Percentiles rank a stretch among this genome's conserved stretches.
phyloP scores from a whole-genome alignment of 164 flowering plant species.

The Protea cynaroides region DNA sequence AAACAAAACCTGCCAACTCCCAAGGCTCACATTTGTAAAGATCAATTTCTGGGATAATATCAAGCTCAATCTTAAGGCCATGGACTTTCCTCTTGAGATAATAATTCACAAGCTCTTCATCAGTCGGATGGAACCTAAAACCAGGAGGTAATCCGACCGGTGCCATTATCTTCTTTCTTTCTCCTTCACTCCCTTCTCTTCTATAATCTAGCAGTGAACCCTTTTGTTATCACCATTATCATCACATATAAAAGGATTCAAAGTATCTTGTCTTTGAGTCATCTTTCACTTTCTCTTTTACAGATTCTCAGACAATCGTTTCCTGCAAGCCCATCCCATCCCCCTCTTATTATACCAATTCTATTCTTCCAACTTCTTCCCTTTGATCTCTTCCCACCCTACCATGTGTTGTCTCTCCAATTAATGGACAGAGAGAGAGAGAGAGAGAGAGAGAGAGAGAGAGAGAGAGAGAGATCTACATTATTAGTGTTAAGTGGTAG shows the following conservation, averaged over 20 bases:
- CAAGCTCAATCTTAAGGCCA: constrained; percentile 78
- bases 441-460: too few relatives aligned
- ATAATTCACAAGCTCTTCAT: constrained; percentile 86
- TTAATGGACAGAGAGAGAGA: too few relatives aligned
- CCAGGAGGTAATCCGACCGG: constrained; percentile 89
- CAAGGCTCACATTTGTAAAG: constrained; percentile 96
- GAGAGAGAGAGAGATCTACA: too few relatives aligned
- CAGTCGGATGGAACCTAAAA: constrained; percentile 89
- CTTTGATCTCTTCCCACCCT: not conserved
- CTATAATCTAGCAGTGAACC: not conserved
- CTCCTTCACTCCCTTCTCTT: not conserved
- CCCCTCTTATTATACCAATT: too few relatives aligned
- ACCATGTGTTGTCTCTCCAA: not conserved
- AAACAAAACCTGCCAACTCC: constrained; percentile 63
- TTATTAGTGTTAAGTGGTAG: not conserved
- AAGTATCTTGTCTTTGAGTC: constrained; percentile 46
- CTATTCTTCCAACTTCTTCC: constrained; percentile 5
- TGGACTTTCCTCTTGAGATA: constrained; percentile 81
- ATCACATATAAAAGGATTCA: constrained; percentile 42
- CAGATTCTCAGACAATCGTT: constrained; percentile 81
- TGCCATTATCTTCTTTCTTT: constrained; percentile 38
- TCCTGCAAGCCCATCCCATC: constrained; percentile 35
- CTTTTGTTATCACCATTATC: constrained; percentile 6
- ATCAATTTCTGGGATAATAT: constrained; percentile 89
- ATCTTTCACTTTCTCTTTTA: constrained; percentile 58